phyloP scores from a whole-genome alignment of 2,329 filamentous ascomycete genomes.

The Apiospora phragmitis region DNA sequence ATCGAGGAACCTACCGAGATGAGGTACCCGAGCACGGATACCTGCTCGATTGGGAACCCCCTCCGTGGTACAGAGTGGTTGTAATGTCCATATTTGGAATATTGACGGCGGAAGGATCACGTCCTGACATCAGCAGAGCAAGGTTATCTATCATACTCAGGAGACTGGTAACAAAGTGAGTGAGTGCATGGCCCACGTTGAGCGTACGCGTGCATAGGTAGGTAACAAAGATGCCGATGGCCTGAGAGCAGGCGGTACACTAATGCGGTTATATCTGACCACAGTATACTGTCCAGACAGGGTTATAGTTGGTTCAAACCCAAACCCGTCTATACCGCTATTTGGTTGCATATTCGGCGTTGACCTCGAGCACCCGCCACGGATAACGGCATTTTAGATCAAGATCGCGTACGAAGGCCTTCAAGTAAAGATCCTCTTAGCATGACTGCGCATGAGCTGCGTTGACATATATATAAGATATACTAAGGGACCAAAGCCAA shows the following conservation, averaged over 20 bases:
- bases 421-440: background rate
- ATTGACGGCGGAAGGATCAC: background rate
- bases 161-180: background rate
- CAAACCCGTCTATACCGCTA: background rate
- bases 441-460: background rate
- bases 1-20: constrained; percentile 36
- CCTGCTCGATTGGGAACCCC: constrained; percentile 22
- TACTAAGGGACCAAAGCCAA: background rate
- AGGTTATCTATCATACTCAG: no score
- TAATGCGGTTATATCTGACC: background rate
- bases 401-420: background rate
- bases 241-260: background rate
- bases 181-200: background rate
- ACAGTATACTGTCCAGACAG: background rate
- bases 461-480: background rate
- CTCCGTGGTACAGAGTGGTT: background rate
- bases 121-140: background rate
- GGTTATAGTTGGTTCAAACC: background rate
- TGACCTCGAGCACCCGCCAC: background rate
- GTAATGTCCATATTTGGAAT: background rate
- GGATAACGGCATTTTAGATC: background rate
- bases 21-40: constrained; percentile 31
- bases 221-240: background rate
- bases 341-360: background rate
- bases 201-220: background rate